These are phyloP conservation scores for Magnaporthales sp. DNA, from an alignment of 2,329 filamentous ascomycete genomes.

Conservation along the genomic window DNA sequence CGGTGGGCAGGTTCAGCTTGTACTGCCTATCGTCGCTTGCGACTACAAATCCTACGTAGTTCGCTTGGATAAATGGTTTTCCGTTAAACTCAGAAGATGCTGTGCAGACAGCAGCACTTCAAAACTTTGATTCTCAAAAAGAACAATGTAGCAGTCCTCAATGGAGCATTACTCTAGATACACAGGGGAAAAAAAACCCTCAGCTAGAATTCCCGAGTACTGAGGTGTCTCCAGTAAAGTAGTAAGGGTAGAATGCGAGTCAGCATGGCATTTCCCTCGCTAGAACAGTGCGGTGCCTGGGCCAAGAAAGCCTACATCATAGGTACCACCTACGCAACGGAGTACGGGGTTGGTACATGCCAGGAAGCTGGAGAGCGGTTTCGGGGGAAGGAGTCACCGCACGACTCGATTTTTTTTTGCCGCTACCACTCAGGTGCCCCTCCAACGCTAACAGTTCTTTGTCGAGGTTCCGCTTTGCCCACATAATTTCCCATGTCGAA, in stretches of 20 bases:
- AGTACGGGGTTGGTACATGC: neutral
- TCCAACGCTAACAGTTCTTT: neutral
- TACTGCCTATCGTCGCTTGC: neutral
- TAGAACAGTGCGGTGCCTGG: neutral
- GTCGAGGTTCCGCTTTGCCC: neutral
- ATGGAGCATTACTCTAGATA: neutral
- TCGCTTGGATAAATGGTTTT: neutral
- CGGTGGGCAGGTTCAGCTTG: neutral
- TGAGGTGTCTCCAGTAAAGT: neutral
- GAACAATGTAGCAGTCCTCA: neutral
- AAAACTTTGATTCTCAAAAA: neutral
- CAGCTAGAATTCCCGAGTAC: no score
- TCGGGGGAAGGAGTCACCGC: neutral
- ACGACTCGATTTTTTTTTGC: neutral
- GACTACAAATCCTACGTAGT: neutral
- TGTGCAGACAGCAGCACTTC: neutral
- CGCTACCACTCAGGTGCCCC: neutral
- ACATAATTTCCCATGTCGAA: neutral
- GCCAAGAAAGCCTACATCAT: neutral
- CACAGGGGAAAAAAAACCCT: no score
- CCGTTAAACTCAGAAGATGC: neutral
- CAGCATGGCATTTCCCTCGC: neutral
- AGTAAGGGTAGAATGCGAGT: neutral
- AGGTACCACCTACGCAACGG: neutral
- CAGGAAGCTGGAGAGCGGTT: neutral